Conservation (phyloP, 2,329 filamentous ascomycete species). For the Aschersonia sp. region DNA sequence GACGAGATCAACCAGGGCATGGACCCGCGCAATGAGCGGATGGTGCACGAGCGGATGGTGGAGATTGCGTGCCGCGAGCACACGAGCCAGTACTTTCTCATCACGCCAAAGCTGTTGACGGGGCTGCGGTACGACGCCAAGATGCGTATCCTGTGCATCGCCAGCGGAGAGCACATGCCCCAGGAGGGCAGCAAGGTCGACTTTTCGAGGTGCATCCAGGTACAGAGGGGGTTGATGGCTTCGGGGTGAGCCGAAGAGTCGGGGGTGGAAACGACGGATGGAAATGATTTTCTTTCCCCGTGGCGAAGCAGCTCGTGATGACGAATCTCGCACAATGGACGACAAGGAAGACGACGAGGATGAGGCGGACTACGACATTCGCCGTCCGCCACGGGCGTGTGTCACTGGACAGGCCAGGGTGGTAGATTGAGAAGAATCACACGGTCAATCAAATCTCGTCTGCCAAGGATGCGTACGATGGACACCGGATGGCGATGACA, state of each 20-base stretch:
- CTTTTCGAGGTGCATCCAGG: slow-evolving; percentile 28
- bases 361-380: no score
- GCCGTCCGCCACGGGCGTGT: no score
- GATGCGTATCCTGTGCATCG: slow-evolving; percentile 91
- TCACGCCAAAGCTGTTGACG: slow-evolving; percentile 87
- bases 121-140: slow-evolving; percentile 74
- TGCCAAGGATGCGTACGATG: no score
- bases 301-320: no score
- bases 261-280: not conserved
- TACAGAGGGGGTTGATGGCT: slow-evolving; percentile 25
- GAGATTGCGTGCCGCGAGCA: slow-evolving; percentile 84
- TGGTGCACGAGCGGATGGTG: slow-evolving; percentile 96
- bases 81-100: slow-evolving; percentile 82
- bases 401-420: no score
- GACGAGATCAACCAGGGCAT: slow-evolving; percentile 99
- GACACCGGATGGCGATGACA: no score
- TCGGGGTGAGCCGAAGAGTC: slow-evolving; percentile 9
- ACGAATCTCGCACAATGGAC: no score
- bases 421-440: no score
- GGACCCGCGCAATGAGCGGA: slow-evolving; percentile 95
- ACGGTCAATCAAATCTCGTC: no score
- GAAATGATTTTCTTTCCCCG: not conserved
- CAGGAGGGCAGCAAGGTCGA: slow-evolving; percentile 34
- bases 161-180: slow-evolving; percentile 66
- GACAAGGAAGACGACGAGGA: no score